Conservation (phyloP, 139 green algal genomes). For the Picochlorum sp. region DNA sequence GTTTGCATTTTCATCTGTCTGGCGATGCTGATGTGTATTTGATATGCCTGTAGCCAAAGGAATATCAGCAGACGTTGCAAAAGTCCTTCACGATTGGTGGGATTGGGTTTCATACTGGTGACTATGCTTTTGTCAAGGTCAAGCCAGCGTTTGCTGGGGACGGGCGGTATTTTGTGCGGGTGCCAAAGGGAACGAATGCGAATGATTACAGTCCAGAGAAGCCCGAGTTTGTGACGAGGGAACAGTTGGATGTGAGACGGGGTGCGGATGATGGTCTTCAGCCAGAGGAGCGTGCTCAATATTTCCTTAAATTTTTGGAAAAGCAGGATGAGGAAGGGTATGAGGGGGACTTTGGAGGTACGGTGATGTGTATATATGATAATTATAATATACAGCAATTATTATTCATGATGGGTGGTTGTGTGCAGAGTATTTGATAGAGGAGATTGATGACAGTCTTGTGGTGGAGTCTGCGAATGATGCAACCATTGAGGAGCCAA, state of each 20-base stretch:
- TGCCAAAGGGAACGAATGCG: conserved; percentile 34
- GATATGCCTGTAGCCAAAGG: conserved; percentile 15
- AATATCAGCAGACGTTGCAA: conserved; percentile 67
- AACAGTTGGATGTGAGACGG: not conserved
- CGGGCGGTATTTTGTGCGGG: conserved; percentile 77
- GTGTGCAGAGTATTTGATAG: conserved; percentile 7
- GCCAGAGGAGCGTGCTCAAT: not conserved
- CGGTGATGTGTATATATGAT: not conserved
- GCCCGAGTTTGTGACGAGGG: not conserved
- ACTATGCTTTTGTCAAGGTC: conserved; percentile 64
- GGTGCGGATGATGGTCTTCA: conserved; percentile 1
- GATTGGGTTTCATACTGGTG: conserved; percentile 63
- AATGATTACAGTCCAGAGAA: conserved; percentile 1
- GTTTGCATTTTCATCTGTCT: too few species aligned
- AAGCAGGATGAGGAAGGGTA: not conserved
- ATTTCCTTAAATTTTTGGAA: conserved; percentile 9
- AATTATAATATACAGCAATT: not conserved
- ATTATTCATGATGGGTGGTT: too few species aligned
- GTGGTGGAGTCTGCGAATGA: not conserved
- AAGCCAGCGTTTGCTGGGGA: conserved; percentile 65
- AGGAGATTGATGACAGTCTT: not conserved
- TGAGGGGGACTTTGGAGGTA: not conserved
- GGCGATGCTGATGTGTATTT: too few species aligned
- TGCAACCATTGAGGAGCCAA: not conserved
- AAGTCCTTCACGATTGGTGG: conserved; percentile 65